Conservation (phyloP, 441 rosid species). For the Geranium incanum region DNA sequence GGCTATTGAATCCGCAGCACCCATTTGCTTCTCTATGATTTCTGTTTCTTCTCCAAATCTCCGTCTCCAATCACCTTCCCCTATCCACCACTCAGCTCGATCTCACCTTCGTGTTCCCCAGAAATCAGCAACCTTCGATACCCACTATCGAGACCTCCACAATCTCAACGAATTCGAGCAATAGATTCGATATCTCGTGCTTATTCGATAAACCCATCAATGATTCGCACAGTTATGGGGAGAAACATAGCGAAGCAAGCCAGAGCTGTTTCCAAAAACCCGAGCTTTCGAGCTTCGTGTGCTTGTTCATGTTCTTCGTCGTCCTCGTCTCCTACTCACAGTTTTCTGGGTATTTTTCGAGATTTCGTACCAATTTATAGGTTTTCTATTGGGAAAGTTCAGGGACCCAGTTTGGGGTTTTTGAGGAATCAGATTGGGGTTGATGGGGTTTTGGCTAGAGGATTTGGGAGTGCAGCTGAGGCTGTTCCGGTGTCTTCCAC, state of each 20-base stretch:
- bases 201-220: background rate
- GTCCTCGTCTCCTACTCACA: background rate
- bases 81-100: background rate
- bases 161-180: background rate
- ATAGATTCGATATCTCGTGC: background rate
- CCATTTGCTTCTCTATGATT: background rate
- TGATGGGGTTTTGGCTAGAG: constrained; percentile 18
- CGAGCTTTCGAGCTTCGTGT: background rate
- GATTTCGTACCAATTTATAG: background rate
- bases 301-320: background rate
- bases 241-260: background rate
- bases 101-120: background rate
- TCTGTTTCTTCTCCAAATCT: background rate
- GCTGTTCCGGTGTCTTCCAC: constrained; percentile 23
- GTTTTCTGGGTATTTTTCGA: background rate
- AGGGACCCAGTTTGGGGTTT: background rate
- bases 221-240: background rate
- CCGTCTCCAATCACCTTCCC: background rate
- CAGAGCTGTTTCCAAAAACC: background rate
- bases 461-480: constrained; percentile 52
- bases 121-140: background rate
- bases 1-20: background rate
- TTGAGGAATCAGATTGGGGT: constrained; percentile 16
- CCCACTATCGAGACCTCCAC: background rate
- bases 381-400: background rate